These are phyloP conservation scores for Phialocephala sp. DNA, from an alignment of 2,329 filamentous ascomycete genomes.

Conservation along the genomic window DNA sequence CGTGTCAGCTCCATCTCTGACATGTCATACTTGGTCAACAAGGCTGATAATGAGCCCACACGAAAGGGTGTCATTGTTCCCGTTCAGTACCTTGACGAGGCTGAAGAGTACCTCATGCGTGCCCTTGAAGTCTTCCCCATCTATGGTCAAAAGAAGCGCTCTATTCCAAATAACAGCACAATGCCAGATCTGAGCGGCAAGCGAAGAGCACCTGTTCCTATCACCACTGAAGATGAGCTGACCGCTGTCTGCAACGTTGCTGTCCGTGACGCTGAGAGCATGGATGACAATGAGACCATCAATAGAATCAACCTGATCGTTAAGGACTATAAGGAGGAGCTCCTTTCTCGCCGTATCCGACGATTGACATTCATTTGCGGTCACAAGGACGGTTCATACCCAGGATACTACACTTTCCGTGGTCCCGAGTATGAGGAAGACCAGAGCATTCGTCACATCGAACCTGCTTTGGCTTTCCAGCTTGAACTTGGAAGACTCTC, in stretches of 20 bases:
- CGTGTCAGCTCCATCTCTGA: constrained; percentile 95
- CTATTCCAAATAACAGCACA: constrained; percentile 55
- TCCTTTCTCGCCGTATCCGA: constrained; percentile 80
- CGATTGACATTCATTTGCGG: constrained; percentile 96
- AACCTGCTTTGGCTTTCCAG: constrained; percentile 97
- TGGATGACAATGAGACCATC: constrained; percentile 81
- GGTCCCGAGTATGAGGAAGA: constrained; percentile 90
- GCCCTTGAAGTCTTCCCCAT: constrained; percentile 83
- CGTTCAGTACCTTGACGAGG: constrained; percentile 91
- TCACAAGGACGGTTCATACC: constrained; percentile 91
- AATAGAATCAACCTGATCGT: constrained; percentile 77
- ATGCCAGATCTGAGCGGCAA: constrained; percentile 77
- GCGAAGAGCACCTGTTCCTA: constrained; percentile 63
- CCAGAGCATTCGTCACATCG: constrained; percentile 93
- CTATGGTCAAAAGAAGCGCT: constrained; percentile 60
- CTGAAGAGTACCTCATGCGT: constrained; percentile 82
- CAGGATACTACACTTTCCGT: constrained; percentile 98
- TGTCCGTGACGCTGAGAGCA: constrained; percentile 83
- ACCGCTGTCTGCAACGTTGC: constrained; percentile 93
- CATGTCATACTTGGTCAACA: constrained; percentile 84
- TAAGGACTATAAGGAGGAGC: constrained; percentile 80
- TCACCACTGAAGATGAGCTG: constrained; percentile 74
- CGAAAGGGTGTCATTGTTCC: constrained; percentile 95
- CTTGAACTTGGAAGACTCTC: constrained; percentile 91
- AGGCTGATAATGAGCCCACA: constrained; percentile 75